Evolutionary conservation across 2,329 filamentous ascomycete species (phyloP).

Genomic region (Xenoacremonium recifei): DNA sequence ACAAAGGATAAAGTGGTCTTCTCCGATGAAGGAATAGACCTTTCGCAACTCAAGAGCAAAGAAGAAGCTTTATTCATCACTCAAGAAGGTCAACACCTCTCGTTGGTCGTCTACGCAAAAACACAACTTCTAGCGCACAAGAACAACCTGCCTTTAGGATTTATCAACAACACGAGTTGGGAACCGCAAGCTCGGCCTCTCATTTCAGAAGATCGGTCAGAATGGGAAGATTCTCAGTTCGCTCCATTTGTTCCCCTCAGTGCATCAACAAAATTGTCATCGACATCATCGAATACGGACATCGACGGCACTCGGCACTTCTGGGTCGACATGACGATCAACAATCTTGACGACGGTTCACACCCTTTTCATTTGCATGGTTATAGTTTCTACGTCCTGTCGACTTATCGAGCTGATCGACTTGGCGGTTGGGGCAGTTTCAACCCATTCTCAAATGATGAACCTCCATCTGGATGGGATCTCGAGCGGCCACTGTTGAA

Average conservation of each 20-base stretch:
- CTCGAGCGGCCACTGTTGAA: conserved; percentile 62
- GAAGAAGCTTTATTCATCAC: too few relatives aligned
- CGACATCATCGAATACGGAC: too few relatives aligned
- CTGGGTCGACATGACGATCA: conserved; percentile 68
- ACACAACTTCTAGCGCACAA: conserved; percentile 10
- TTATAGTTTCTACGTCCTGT: conserved; percentile 68
- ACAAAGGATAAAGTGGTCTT: too few relatives aligned
- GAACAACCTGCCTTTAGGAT: conserved; percentile 22
- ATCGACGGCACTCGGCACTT: too few relatives aligned
- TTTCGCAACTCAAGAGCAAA: too few relatives aligned
- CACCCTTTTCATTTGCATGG: conserved; percentile 81
- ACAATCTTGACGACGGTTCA: conserved; percentile 69
- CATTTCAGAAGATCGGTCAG: conserved; percentile 14
- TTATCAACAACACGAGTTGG: conserved; percentile 26
- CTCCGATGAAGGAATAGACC: too few relatives aligned
- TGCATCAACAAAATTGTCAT: conserved; percentile 3
- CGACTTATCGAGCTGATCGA: conserved; percentile 46
- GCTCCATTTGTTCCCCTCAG: conserved; percentile 2
- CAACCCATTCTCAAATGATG: conserved; percentile 47
- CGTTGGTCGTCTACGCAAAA: not conserved
- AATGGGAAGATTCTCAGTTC: conserved; percentile 23
- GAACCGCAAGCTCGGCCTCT: conserved; percentile 18
- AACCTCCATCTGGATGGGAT: conserved; percentile 49
- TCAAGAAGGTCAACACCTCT: too few relatives aligned
- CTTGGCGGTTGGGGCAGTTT: conserved; percentile 23